Base-by-base conservation (phyloP, 768 basidiomycete genomes). In the Gyrodon lividus region DNA sequence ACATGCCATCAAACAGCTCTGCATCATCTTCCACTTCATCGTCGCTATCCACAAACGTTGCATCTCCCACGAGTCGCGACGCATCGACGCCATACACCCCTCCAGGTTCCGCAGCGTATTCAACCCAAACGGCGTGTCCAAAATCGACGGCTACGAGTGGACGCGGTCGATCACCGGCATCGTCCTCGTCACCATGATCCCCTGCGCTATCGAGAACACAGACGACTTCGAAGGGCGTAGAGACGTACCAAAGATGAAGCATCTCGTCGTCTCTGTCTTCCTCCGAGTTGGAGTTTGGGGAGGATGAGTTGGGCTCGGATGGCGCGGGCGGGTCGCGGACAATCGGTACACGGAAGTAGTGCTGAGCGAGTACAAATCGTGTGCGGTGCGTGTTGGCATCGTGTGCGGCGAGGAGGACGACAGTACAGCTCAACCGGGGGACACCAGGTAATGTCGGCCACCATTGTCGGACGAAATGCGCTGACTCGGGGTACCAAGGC, bases 61-160 rank as follows among this genome's bases (percentile, higher is more conserved):
- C 65, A 13, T 67, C 61, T n/a, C 68, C 68, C 1, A 60, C 51
- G 6, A 68, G 56, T 12, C 66, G 59, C 17, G 66, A 68, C 6
- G 62, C 59, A 34, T 68, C 66, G 19, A 62, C 66, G 10, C 62
- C 64, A 43, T 57, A 64, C 13, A 64, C 58, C 1, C 66, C 62
- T 10, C 66, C 66, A 0, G 66, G 44, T 51, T 70, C 58, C 68
- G 73, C 56, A 57, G 62, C 55, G 59, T 83, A 81, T 60, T 89
- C 86, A 42, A 94, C 81, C 81, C 90, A 88, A 31, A 90, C 86
- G 16, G 92, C 87, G 60, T 92, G 90, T 37, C 89, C 89, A 70
- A 94, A 95, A 63, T 94, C 83, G 6, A 93, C 86, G 0, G 87
- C 87, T n/a, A 89, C 81, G 13, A 89, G 74, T 20, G 86, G 86